These are phyloP conservation scores for Phytopythium ostracodes DNA, from an alignment of 352 stramenopile species.

Conservation along the genomic window DNA sequence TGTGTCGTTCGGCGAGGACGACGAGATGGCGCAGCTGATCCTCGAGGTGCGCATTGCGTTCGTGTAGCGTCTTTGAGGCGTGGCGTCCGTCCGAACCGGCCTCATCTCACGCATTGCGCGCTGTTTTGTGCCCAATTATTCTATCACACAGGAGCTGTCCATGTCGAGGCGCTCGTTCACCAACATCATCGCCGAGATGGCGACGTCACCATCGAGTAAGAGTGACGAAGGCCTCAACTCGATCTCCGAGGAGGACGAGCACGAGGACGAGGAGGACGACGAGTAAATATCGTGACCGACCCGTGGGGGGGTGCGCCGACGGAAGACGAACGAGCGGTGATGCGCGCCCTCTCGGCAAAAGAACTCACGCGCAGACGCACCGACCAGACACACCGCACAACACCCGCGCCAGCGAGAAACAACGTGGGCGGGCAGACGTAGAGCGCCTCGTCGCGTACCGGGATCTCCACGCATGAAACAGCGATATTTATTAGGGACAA, in stretches of 20 bases:
- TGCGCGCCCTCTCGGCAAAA: background rate
- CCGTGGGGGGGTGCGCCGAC: background rate
- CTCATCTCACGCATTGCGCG: background rate
- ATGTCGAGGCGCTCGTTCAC: slow-evolving; percentile 54
- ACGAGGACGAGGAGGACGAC: slow-evolving; percentile 18
- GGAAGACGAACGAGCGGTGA: too few species aligned
- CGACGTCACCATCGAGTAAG: slow-evolving; percentile 54
- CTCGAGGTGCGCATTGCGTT: slow-evolving; percentile 39
- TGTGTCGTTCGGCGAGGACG: slow-evolving; percentile 57
- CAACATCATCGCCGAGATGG: slow-evolving; percentile 55
- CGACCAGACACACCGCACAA: slow-evolving; percentile 6
- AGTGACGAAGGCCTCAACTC: slow-evolving; percentile 57
- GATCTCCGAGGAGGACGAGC: slow-evolving; percentile 58
- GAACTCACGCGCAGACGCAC: slow-evolving; percentile 8
- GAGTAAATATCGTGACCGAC: slow-evolving; percentile 6
- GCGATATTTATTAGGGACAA: slow-evolving; percentile 35
- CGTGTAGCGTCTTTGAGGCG: background rate
- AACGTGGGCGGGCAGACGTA: slow-evolving; percentile 11
- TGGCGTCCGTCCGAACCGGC: background rate
- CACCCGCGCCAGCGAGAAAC: background rate
- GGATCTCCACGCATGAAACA: slow-evolving; percentile 13
- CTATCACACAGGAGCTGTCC: slow-evolving; percentile 54
- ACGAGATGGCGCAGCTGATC: slow-evolving; percentile 74
- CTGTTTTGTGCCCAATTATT: slow-evolving; percentile 1
- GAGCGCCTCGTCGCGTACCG: slow-evolving; percentile 14